Conservation (phyloP, 2,329 filamentous ascomycete species). For the Epichloe sp. region DNA sequence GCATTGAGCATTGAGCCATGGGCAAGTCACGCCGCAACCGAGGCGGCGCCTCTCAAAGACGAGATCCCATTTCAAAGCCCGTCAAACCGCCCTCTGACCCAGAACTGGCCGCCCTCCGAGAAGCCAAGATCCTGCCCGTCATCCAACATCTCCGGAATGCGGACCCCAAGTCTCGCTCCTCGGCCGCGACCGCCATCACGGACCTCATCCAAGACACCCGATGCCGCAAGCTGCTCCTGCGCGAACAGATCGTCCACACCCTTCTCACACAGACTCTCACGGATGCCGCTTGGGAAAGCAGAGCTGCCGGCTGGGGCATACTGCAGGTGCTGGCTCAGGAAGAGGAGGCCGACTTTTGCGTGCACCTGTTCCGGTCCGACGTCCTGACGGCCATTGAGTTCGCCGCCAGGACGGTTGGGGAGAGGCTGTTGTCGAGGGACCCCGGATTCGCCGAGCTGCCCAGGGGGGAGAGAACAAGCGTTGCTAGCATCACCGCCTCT, state of each 20-base stretch:
- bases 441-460: conserved; percentile 32
- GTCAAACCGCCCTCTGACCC: conserved; percentile 50
- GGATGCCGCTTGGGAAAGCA: conserved; percentile 48
- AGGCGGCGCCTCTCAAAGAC: conserved; percentile 32
- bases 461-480: conserved; percentile 39
- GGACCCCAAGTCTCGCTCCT: conserved; percentile 44
- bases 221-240: conserved; percentile 50
- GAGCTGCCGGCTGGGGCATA: conserved; percentile 55
- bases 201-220: conserved; percentile 49
- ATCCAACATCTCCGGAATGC: conserved; percentile 46
- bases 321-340: conserved; percentile 46
- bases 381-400: conserved; percentile 46
- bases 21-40: conserved; percentile 45
- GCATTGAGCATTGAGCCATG: conserved; percentile 27
- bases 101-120: conserved; percentile 48
- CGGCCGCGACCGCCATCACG: conserved; percentile 45
- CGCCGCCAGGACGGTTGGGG: conserved; percentile 35
- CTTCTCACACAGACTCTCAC: conserved; percentile 52
- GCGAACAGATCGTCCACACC: conserved; percentile 52
- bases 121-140: conserved; percentile 49
- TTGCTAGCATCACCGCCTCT: conserved; percentile 42
- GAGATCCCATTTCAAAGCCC: conserved; percentile 42
- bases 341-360: conserved; percentile 53
- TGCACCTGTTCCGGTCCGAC: conserved; percentile 51
- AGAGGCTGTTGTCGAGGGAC: conserved; percentile 28